Base-by-base conservation (phyloP, 2,329 filamentous ascomycete genomes). In the Sporothrix schenckii region DNA sequence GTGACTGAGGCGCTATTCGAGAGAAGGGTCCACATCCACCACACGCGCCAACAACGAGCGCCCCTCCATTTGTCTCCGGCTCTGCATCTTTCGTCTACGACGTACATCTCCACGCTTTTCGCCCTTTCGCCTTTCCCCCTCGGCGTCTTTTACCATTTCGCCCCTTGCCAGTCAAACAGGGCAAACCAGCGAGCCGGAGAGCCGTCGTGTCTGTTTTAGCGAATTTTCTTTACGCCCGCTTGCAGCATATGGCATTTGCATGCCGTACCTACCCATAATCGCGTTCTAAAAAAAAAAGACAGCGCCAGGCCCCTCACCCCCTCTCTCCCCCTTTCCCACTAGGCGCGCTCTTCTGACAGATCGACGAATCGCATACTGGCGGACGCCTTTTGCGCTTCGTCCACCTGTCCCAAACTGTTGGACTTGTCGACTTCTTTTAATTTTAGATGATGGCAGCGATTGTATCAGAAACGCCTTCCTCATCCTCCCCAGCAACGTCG, bases 401-500 rank as follows among this genome's bases (percentile, higher is more conserved):
- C 30, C 19, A n/a, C 6, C 19, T 5, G 24, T 3, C 53, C 53
- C 27, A 14, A 2, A 30, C 27, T 30, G 27, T 56, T 56, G 27
- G 41, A 54, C 49, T 13, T 54, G 65, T 68, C 58, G 68, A 41
- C 39, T 27, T 41, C 34, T 24, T 52, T 19, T 27, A 19, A 39
- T 50, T 13, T 14, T 58, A 13, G 66, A 72, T 39, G 50, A 85
- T 84, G 82, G 82, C 83, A 75, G 82, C 85, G 76, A 83, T 86
- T 77, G 86, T 88, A 84, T 86, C 86, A 34, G 34, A 34, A 34
- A 34, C 34, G 77, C 82, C 85, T 75, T 82, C 83, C 73, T 85
- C 86, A 75, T 85, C 86, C 75, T 72, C 73, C 24, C 82, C 85
- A 75, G 81, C 83, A 74, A 81, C 83, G 49, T 87, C 87, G 75